Evolutionary conservation across 352 stramenopile genomes (phyloP).

Genomic region (Phytophthora boehmeriae): DNA sequence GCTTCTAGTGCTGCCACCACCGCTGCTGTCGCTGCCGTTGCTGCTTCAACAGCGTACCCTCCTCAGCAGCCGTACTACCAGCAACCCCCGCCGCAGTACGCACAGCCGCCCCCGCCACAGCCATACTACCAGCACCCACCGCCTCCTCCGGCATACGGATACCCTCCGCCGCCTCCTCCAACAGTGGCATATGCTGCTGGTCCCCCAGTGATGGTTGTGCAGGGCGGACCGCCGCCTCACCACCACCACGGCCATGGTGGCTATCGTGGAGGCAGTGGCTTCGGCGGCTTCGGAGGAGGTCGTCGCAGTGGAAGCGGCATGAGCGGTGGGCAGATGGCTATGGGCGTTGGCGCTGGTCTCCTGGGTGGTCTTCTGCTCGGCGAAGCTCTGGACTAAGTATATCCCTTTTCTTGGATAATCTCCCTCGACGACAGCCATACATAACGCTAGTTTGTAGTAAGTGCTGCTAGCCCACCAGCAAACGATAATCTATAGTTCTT

Average conservation of each 20-base stretch:
- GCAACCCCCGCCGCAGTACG: conserved; percentile 36
- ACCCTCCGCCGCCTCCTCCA: conserved; percentile 29
- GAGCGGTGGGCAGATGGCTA: conserved; percentile 51
- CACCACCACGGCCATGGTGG: conserved; percentile 31
- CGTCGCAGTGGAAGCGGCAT: conserved; percentile 30
- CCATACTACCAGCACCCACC: conserved; percentile 44
- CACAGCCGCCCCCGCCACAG: conserved; percentile 33
- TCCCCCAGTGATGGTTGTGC: conserved; percentile 37
- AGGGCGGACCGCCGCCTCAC: conserved; percentile 22
- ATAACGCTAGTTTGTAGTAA: no score
- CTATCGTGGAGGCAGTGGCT: conserved; percentile 21
- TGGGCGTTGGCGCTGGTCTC: conserved; percentile 77
- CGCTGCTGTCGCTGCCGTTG: conserved; percentile 21
- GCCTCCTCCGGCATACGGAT: conserved; percentile 28
- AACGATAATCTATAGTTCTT: background rate
- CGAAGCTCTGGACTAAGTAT: conserved; percentile 61
- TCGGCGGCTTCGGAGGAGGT: conserved; percentile 18
- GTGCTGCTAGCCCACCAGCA: background rate
- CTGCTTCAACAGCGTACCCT: conserved; percentile 26
- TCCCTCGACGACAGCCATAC: no score
- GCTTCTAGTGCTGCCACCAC: conserved; percentile 11
- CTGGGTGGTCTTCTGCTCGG: conserved; percentile 77
- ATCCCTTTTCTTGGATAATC: no score
- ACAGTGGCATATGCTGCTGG: conserved; percentile 41
- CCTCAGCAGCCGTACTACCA: conserved; percentile 47